Percentiles rank a stretch among this genome's conserved stretches.
These are phyloP conservation scores for Leccinum angustisporum DNA, from an alignment of 1,284 basidiomycete genomes.

Conservation along the genomic window DNA sequence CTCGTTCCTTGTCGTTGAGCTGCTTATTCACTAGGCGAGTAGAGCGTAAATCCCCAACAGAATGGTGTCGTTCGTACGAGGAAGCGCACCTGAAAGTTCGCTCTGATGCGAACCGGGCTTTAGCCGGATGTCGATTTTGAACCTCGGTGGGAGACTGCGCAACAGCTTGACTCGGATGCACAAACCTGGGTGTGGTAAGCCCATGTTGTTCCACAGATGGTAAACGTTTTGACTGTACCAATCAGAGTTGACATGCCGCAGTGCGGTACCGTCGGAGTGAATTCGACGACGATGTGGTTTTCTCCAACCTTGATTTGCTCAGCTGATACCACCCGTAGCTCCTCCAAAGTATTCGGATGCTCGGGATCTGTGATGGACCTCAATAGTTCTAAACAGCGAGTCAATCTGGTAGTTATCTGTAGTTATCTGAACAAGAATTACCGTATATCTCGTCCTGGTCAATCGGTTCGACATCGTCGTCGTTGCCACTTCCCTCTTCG, in stretches of 20 bases:
- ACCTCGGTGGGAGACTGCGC: slow-evolving; percentile 87
- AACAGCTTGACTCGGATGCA: slow-evolving; percentile 91
- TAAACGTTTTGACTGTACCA: slow-evolving; percentile 46
- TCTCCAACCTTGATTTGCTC: slow-evolving; percentile 78
- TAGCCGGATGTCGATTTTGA: slow-evolving; percentile 93
- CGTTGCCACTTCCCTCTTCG: slow-evolving; percentile 28
- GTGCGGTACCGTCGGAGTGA: slow-evolving; percentile 97
- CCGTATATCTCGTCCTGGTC: slow-evolving; percentile 73
- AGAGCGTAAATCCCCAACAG: not conserved
- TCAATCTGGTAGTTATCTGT: not conserved
- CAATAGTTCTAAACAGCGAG: slow-evolving; percentile 69
- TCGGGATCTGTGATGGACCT: slow-evolving; percentile 95
- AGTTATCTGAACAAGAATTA: slow-evolving; percentile 27
- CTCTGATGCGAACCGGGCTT: slow-evolving; percentile 96
- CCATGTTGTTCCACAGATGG: not conserved
- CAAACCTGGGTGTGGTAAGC: slow-evolving; percentile 58
- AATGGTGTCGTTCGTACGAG: not conserved
- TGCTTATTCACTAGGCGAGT: slow-evolving; percentile 88
- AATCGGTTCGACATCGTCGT: slow-evolving; percentile 53
- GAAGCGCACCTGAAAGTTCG: slow-evolving; percentile 73
- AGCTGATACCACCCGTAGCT: slow-evolving; percentile 92
- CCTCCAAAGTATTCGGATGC: slow-evolving; percentile 95
- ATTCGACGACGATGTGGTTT: slow-evolving; percentile 82
- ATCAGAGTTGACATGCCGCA: slow-evolving; percentile 98
- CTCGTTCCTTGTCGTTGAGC: slow-evolving; percentile 97